Evolutionary conservation across 139 green algal genomes (phyloP), one percentile per base, ranked within the genome.

Genomic region (Chlamydomonas eustigma): DNA sequence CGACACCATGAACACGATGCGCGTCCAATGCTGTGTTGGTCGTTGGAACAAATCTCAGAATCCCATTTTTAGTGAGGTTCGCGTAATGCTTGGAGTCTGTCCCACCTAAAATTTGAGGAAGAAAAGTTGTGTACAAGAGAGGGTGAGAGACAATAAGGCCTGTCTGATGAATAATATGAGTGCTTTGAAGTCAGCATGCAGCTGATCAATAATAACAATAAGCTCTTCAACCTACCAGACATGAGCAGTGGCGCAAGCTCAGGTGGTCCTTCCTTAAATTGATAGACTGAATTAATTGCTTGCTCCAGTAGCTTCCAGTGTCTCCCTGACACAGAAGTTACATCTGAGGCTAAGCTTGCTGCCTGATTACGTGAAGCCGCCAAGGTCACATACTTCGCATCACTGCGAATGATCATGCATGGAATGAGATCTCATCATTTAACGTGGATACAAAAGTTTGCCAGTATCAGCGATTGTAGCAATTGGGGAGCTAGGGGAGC

Each of bases 1-100:
- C 33, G 22, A 32, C n/a, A n/a, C 24, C 58, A 69, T 69, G 58
- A 24, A 69, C 58, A 24, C 22, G 6, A 5, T 69, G 58, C 18
- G 6, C n/a, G n/a, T 69, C 58, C 37, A 37, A 24, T 6, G 78
- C 78, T 52, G 76, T 79, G 6, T 86, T 4, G 32, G 34, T 32
- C 3, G 64, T 66, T 0, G 83, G 86, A 35, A 85, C 51, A 58
- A 92, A 94, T 34, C 87, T 81, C n/a, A 90, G 76, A 3, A 90
- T 73, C 34, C 81, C 81, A 28, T 74, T 75, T 30, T 2, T 18
- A 1, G 75, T 69, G 4, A 93, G 64, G 25, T 71, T 4, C 1
- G 51, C 52, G 64, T 91, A 93, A 71, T 89, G 76, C 76, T 79
- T 78, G 66, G 37, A 78, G 71, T 94, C 88, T 8, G 89, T 91